Conservation (phyloP, 768 basidiomycete genomes). For the Kwoniella dendrophila region DNA sequence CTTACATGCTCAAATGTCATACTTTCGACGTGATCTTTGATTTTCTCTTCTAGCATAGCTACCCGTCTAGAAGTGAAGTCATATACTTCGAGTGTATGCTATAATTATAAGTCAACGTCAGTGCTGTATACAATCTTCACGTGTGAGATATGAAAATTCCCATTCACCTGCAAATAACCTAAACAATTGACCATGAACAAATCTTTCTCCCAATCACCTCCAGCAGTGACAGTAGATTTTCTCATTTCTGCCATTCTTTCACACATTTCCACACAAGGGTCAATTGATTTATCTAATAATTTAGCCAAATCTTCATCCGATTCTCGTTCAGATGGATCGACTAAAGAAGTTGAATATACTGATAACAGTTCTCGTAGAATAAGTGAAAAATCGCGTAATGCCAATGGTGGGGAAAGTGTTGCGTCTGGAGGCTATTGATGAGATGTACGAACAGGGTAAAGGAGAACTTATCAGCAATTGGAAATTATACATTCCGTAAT, state of each 20-base stretch:
- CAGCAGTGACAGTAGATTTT: conserved; percentile 56
- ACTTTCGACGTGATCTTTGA: conserved; percentile 66
- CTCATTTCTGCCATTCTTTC: conserved; percentile 64
- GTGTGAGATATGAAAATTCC: neutral
- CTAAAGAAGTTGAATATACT: conserved; percentile 82
- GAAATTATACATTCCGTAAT: neutral
- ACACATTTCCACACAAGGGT: conserved; percentile 80
- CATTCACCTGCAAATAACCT: conserved; percentile 73
- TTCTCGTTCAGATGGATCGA: conserved; percentile 65
- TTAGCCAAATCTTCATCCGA: conserved; percentile 63
- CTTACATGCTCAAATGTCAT: conserved; percentile 84
- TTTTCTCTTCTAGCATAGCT: conserved; percentile 62
- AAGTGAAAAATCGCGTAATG: conserved; percentile 78
- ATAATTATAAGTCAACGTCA: neutral
- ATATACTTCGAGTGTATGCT: conserved; percentile 53
- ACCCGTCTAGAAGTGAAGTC: conserved; percentile 58
- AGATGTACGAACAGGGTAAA: too few relatives aligned
- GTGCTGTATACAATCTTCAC: too few relatives aligned
- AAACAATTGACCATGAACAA: conserved; percentile 86
- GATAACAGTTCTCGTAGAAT: conserved; percentile 84
- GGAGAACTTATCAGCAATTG: conserved; percentile 55
- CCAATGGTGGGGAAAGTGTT: conserved; percentile 74
- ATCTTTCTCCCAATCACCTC: conserved; percentile 75
- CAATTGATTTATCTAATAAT: conserved; percentile 79
- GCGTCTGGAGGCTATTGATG: conserved; percentile 60